These are phyloP conservation scores for Penicillium samsonianum DNA, from an alignment of 495 filamentous ascomycete genomes.

Conservation along the genomic window DNA sequence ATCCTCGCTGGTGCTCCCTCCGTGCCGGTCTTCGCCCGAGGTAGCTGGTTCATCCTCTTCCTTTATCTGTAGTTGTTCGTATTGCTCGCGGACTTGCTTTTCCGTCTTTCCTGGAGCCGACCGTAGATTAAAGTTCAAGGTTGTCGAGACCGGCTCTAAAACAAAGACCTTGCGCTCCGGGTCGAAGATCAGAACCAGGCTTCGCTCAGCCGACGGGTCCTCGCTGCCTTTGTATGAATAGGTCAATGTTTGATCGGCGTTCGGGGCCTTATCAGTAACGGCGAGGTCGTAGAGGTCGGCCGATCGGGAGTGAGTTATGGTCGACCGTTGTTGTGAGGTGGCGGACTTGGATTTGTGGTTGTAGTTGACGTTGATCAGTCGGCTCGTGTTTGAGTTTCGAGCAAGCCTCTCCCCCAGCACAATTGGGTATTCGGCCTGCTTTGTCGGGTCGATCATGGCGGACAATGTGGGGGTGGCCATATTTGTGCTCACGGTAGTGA, in stretches of 20 bases:
- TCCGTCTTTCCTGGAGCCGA: constrained; percentile 50
- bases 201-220: constrained; percentile 43
- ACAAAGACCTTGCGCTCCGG: constrained; percentile 50
- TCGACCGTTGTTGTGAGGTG: constrained; percentile 39
- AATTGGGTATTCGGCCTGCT: constrained; percentile 51
- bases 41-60: constrained; percentile 40
- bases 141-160: constrained; percentile 51
- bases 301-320: constrained; percentile 42
- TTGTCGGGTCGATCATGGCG: constrained; percentile 50
- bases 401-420: constrained; percentile 46
- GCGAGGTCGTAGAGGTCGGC: constrained; percentile 50
- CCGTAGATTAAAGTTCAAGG: constrained; percentile 59
- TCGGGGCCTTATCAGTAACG: constrained; percentile 51
- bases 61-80: constrained; percentile 47
- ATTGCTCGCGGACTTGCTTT: constrained; percentile 46
- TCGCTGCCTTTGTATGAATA: constrained; percentile 55
- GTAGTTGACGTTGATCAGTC: constrained; percentile 47
- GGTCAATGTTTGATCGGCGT: constrained; percentile 41
- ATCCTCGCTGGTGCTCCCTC: constrained; percentile 42
- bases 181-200: constrained; percentile 56
- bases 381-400: constrained; percentile 25
- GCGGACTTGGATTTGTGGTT: constrained; percentile 58
- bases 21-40: constrained; percentile 43
- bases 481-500: constrained; percentile 16
- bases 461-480: constrained; percentile 44